phyloP scores from a whole-genome alignment of 2,329 filamentous ascomycete genomes.

The Tolypocladium album region DNA sequence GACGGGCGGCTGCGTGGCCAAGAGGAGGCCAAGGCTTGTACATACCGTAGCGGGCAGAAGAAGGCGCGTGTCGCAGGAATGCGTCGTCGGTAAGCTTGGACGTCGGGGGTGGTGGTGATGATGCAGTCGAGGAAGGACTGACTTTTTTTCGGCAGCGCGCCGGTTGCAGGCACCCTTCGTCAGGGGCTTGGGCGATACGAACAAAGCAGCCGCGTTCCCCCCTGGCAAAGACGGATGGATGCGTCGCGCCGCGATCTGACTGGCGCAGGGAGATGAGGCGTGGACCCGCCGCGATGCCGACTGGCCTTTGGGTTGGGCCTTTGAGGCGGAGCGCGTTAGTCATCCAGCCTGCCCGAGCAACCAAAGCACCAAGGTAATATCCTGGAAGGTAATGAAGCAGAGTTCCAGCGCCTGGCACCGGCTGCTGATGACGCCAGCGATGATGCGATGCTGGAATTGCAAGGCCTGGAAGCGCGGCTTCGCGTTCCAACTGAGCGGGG shows the following conservation, averaged over 20 bases:
- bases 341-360: neutral
- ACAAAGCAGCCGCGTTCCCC: neutral
- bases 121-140: neutral
- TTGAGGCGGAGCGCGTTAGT: neutral
- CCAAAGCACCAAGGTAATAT: too few species aligned
- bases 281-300: neutral
- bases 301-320: neutral
- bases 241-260: neutral
- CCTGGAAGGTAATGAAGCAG: too few species aligned
- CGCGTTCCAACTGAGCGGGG: neutral
- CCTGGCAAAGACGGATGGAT: neutral
- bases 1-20: neutral
- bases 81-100: neutral
- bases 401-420: neutral
- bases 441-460: neutral
- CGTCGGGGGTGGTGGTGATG: neutral
- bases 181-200: too few species aligned
- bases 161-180: neutral
- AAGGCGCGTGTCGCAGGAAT: neutral
- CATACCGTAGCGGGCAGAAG: neutral
- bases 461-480: neutral
- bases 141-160: neutral
- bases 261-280: neutral
- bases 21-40: neutral
- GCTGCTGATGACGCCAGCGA: neutral